phyloP scores from a whole-genome alignment of 768 basidiomycete species.

The Podaxis pistillaris region DNA sequence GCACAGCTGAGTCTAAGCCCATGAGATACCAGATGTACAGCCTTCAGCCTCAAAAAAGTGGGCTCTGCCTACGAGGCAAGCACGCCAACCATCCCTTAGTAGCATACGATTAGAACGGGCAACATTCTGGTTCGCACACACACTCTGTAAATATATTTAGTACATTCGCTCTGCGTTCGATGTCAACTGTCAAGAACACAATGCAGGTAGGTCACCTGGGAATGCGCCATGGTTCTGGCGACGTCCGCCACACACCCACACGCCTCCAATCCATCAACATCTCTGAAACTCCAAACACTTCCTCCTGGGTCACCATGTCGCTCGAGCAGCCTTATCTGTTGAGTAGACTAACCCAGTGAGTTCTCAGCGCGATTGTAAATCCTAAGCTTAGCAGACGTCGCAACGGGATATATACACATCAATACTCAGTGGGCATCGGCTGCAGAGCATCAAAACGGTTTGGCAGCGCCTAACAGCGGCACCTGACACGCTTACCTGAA shows the following conservation, averaged over 20 bases:
- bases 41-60: background rate
- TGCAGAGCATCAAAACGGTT: background rate
- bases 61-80: background rate
- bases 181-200: constrained; percentile 11
- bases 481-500: background rate
- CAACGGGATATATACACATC: background rate
- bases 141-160: background rate
- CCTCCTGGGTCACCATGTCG: background rate
- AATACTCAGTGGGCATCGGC: background rate
- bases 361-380: background rate
- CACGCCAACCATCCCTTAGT: background rate
- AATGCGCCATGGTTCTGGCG: background rate
- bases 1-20: background rate
- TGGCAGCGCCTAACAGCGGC: background rate
- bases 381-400: background rate
- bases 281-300: background rate
- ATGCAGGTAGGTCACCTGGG: constrained; percentile 1
- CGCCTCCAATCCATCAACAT: background rate
- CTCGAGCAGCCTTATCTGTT: background rate
- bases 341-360: background rate
- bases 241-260: background rate
- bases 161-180: background rate
- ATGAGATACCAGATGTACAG: background rate
- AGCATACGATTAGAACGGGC: background rate
- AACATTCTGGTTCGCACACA: too few relatives aligned